Evolutionary conservation across 2,329 filamentous ascomycete species (phyloP).

Genomic region (Xylaria multiplex): DNA sequence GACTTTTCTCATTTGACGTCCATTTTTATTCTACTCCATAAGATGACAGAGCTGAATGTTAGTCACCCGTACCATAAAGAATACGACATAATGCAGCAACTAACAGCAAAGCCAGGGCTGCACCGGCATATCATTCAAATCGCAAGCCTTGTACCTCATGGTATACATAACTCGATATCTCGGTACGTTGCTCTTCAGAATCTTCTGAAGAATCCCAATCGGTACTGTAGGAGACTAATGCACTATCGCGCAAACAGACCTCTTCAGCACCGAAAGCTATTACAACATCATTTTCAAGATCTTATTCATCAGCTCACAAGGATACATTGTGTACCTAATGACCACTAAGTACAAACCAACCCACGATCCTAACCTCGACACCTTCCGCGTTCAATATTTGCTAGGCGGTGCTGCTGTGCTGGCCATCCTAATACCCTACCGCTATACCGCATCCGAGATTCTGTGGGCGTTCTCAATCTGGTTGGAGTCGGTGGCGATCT

Average conservation of each 20-base stretch:
- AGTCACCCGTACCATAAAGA: constrained; percentile 47
- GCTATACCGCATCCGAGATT: constrained; percentile 85
- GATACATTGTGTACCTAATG: constrained; percentile 98
- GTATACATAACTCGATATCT: constrained; percentile 96
- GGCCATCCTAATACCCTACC: constrained; percentile 84
- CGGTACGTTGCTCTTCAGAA: constrained; percentile 58
- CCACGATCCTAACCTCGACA: constrained; percentile 95
- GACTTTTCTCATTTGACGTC: constrained; percentile 96
- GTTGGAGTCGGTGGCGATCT: constrained; percentile 95
- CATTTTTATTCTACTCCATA: constrained; percentile 93
- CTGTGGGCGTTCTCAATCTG: constrained; percentile 98
- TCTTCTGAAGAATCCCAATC: not conserved
- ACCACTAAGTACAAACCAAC: constrained; percentile 97
- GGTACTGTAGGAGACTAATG: constrained; percentile 10
- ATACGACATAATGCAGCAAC: constrained; percentile 33
- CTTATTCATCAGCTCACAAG: constrained; percentile 88
- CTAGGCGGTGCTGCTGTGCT: constrained; percentile 82
- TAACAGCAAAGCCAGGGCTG: constrained; percentile 75
- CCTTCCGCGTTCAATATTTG: constrained; percentile 96
- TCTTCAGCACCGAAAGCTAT: constrained; percentile 83
- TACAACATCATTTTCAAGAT: constrained; percentile 98
- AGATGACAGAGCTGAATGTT: constrained; percentile 94
- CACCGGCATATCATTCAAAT: constrained; percentile 98
- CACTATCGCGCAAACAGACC: constrained; percentile 63
- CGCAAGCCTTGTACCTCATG: constrained; percentile 91